A percentile compares a stretch with the other conserved stretches of the same genome.
Conservation (phyloP, 495 filamentous ascomycete species). For the Neurospora sp. region DNA sequence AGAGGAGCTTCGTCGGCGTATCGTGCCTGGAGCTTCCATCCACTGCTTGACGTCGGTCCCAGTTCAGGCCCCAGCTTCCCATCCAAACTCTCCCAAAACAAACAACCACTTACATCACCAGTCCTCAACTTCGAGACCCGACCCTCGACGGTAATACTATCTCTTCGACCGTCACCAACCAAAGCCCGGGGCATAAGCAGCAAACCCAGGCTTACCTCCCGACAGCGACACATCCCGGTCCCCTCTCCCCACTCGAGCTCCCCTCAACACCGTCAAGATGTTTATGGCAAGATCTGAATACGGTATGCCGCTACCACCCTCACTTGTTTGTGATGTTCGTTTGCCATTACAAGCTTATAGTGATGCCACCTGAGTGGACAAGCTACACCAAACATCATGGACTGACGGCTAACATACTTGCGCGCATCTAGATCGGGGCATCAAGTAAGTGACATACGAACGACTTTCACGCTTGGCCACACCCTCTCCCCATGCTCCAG, state of each 20-base stretch:
- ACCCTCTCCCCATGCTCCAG: constrained; percentile 1
- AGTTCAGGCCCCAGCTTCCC: constrained; percentile 23
- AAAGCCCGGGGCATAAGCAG: background rate
- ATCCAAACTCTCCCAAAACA: background rate
- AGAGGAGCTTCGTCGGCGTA: constrained; percentile 20
- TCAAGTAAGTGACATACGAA: constrained; percentile 64
- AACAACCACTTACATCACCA: constrained; percentile 1
- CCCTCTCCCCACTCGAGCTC: background rate
- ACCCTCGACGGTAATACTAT: constrained; percentile 3
- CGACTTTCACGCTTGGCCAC: background rate
- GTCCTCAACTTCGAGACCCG: constrained; percentile 1
- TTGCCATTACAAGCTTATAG: constrained; percentile 4
- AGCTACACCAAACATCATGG: background rate
- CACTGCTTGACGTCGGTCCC: background rate
- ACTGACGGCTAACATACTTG: background rate
- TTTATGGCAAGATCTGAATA: constrained; percentile 99
- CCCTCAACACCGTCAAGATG: constrained; percentile 54
- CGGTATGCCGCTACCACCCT: constrained; percentile 43
- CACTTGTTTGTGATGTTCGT: constrained; percentile 3
- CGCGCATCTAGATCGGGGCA: constrained; percentile 73
- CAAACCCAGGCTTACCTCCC: background rate
- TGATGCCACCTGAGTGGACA: background rate
- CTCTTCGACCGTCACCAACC: constrained; percentile 9
- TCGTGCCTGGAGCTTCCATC: constrained; percentile 24
- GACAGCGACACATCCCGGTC: background rate